phyloP scores from a whole-genome alignment of 306 rosid genomes.

The Ammopiptanthus mongolicus region DNA sequence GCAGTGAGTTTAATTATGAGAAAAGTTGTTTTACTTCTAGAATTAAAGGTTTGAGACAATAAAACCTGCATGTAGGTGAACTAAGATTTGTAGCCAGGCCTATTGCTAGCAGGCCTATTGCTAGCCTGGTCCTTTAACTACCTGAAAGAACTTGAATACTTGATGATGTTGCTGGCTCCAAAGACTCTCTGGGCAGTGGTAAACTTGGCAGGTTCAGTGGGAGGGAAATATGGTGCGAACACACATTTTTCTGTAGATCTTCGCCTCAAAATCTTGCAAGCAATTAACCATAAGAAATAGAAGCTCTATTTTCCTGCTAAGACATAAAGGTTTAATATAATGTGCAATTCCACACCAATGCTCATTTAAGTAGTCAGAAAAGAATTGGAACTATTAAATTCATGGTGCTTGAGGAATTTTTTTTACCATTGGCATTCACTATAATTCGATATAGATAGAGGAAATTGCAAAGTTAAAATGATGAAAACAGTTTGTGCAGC shows the following conservation, averaged over 20 bases:
- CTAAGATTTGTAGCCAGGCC: background rate
- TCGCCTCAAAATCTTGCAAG: conserved; percentile 78
- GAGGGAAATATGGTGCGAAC: conserved; percentile 92
- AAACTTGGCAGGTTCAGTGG: conserved; percentile 83
- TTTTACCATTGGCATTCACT: background rate
- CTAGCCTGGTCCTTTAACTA: background rate
- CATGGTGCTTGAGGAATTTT: background rate
- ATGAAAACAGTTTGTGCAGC: background rate
- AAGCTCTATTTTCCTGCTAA: background rate
- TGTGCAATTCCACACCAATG: background rate
- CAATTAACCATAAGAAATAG: background rate
- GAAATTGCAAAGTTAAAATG: background rate
- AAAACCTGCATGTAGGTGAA: background rate
- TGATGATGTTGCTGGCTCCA: conserved; percentile 95
- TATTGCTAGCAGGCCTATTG: too few species aligned
- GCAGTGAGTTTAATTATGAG: background rate
- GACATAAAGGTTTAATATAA: background rate
- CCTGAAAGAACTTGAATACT: conserved; percentile 91
- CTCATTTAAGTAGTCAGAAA: background rate
- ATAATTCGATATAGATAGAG: background rate
- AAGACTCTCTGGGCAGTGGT: conserved; percentile 87
- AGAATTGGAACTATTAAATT: background rate
- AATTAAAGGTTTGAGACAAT: background rate
- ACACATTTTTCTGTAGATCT: conserved; percentile 85
- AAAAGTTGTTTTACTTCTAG: background rate